Percentiles rank a stretch among this genome's conserved stretches.
Evolutionary conservation across 257 asterid species (phyloP).

Genomic region (Ballota nigra): DNA sequence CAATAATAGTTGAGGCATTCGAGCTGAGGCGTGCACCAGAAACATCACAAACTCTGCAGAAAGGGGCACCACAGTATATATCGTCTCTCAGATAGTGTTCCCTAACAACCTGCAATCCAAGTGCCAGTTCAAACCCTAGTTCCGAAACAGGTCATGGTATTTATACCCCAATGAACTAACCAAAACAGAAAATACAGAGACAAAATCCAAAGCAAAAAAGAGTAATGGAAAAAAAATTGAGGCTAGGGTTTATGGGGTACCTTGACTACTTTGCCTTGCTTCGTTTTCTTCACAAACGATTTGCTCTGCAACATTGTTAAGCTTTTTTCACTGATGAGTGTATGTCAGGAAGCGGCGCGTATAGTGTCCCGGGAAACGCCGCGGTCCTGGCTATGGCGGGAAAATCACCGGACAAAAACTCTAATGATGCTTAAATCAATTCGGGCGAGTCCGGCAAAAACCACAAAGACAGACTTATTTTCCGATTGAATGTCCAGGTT

Average conservation of each 20-base stretch:
- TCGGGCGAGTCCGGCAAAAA: neutral
- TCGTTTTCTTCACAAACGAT: conserved; percentile 74
- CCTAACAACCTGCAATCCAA: conserved; percentile 62
- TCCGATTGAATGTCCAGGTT: neutral
- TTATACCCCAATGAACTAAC: neutral
- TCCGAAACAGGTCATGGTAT: neutral
- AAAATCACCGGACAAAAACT: neutral
- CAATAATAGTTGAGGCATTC: conserved; percentile 44
- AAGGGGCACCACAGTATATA: conserved; percentile 83
- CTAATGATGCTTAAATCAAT: neutral
- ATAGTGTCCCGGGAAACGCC: neutral
- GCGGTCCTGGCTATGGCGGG: neutral
- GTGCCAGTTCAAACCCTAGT: conserved; percentile 21
- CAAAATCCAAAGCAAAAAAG: neutral
- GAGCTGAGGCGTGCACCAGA: conserved; percentile 55
- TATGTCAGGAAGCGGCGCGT: neutral
- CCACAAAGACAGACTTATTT: neutral
- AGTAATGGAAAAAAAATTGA: neutral
- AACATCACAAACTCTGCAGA: conserved; percentile 66
- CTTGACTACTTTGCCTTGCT: conserved; percentile 79
- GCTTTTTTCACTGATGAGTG: conserved; percentile 11
- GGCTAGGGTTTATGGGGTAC: conserved; percentile 28
- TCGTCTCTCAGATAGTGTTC: conserved; percentile 95
- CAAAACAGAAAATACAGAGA: neutral
- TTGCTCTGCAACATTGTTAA: conserved; percentile 68